Percentiles rank a stretch among this genome's conserved stretches.
phyloP scores from a whole-genome alignment of 2,329 filamentous ascomycete genomes.

The Epichloe coenophiala region DNA sequence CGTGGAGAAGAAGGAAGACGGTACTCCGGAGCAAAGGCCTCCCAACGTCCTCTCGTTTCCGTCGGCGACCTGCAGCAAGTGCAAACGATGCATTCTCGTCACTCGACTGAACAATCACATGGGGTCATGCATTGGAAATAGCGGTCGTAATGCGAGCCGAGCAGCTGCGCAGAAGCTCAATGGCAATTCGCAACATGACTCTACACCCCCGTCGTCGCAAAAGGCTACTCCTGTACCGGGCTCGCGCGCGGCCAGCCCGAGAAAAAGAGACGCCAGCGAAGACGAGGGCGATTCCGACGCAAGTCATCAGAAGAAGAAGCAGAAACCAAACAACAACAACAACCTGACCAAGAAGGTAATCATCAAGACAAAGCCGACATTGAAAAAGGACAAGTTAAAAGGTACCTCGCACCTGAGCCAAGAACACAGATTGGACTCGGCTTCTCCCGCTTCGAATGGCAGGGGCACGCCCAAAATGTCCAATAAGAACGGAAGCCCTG shows the following conservation, averaged over 20 bases:
- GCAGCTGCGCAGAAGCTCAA: conserved; percentile 51
- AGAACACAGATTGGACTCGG: conserved; percentile 28
- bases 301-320: conserved; percentile 44
- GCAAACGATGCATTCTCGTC: conserved; percentile 51
- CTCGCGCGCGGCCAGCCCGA: conserved; percentile 39
- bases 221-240: conserved; percentile 45
- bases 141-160: conserved; percentile 47
- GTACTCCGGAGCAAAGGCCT: conserved; percentile 39
- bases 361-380: conserved; percentile 35
- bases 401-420: conserved; percentile 34
- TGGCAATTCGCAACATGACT: conserved; percentile 39
- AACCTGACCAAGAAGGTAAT: conserved; percentile 37
- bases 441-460: conserved; percentile 9
- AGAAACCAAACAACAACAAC: conserved; percentile 27
- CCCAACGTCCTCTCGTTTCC: conserved; percentile 51
- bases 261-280: conserved; percentile 43
- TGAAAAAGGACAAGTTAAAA: conserved; percentile 44
- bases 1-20: conserved; percentile 46
- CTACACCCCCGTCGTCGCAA: conserved; percentile 50
- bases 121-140: conserved; percentile 54
- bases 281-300: conserved; percentile 40
- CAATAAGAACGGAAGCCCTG: conserved; percentile 24
- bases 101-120: conserved; percentile 55
- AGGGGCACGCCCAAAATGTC: conserved; percentile 18
- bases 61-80: conserved; percentile 53